These are phyloP conservation scores for Starmerella vaccinii DNA, from an alignment of 805 yeast genomes.

Conservation along the genomic window DNA sequence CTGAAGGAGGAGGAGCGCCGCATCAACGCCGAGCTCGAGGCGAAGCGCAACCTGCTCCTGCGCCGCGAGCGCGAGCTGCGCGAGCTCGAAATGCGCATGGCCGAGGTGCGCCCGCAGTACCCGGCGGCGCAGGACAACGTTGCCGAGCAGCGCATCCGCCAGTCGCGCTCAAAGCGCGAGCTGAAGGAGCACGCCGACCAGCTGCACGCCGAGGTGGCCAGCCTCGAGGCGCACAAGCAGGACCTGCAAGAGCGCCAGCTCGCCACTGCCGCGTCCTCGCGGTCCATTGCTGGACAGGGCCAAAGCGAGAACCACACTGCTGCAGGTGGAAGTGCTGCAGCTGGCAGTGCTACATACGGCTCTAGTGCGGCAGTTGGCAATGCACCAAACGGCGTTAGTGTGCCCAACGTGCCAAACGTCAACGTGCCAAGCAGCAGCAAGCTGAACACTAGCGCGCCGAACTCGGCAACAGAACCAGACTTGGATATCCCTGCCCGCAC, in stretches of 20 bases:
- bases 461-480: neutral
- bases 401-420: no score
- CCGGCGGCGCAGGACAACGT: neutral
- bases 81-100: slow-evolving; percentile 29
- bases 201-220: slow-evolving; percentile 21
- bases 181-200: slow-evolving; percentile 13
- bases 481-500: neutral
- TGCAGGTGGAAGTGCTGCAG: neutral
- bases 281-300: neutral
- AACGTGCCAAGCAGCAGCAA: no score
- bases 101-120: slow-evolving; percentile 17
- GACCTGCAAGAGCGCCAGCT: slow-evolving; percentile 14
- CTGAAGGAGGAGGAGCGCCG: slow-evolving; percentile 33
- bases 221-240: slow-evolving; percentile 14
- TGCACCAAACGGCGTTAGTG: no score
- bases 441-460: neutral
- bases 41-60: slow-evolving; percentile 30
- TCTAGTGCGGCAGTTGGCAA: no score
- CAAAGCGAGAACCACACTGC: neutral
- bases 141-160: slow-evolving; percentile 13
- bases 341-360: no score
- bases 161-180: slow-evolving; percentile 15
- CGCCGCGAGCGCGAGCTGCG: slow-evolving; percentile 36
- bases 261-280: slow-evolving; percentile 7
- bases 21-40: slow-evolving; percentile 34